Evolutionary conservation across 768 basidiomycete genomes (phyloP).

Genomic region (Leccinum subtestaceum): DNA sequence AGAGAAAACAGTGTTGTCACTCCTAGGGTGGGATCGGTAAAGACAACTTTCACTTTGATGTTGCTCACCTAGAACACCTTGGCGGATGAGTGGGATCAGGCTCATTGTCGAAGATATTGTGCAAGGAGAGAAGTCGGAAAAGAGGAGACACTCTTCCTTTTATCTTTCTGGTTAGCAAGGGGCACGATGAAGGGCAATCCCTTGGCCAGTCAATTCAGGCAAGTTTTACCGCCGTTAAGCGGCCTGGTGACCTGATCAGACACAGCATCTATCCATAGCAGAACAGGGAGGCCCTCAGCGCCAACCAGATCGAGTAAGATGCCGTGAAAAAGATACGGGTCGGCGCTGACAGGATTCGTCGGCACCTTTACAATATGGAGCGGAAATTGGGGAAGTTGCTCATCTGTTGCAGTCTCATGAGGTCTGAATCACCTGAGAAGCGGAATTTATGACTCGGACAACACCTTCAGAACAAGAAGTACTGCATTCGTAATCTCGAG

Average conservation of each 20-base stretch:
- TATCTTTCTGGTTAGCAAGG: constrained; percentile 5
- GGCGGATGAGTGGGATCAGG: constrained; percentile 16
- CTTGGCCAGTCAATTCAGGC: background rate
- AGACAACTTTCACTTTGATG: background rate
- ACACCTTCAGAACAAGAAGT: background rate
- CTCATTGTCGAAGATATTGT: constrained; percentile 11
- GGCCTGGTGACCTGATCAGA: background rate
- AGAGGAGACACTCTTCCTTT: background rate
- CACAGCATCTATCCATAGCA: background rate
- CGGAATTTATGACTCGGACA: background rate
- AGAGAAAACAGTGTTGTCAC: constrained; percentile 24
- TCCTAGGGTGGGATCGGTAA: constrained; percentile 14
- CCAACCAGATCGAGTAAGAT: background rate
- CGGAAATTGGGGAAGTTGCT: background rate
- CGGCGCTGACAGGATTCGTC: background rate
- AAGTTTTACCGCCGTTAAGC: background rate
- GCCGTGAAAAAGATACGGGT: background rate
- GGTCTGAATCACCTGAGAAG: background rate
- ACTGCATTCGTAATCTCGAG: background rate
- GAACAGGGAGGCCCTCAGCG: background rate
- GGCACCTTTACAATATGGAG: background rate
- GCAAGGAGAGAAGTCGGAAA: background rate
- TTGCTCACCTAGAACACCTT: constrained; percentile 21
- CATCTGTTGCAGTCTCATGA: background rate
- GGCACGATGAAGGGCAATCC: background rate